Percentiles rank a stretch among this genome's conserved stretches.
Evolutionary conservation across 148 eudicot species (phyloP).

Genomic region (Fagopyrum esculentum): DNA sequence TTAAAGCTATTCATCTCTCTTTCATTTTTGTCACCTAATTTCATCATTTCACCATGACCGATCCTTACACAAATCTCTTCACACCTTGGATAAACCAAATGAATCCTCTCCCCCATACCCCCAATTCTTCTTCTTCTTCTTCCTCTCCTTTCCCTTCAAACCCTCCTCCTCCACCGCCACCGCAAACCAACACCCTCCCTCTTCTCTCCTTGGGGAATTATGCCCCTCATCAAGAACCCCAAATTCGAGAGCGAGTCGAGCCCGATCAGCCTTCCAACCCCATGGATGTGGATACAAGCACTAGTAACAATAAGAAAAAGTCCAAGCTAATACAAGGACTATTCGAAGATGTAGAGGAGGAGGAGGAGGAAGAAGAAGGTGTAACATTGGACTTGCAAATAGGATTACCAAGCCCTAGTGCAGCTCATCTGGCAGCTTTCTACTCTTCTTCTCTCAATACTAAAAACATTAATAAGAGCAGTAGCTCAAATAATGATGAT

Average conservation of each 20-base stretch:
- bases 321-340: neutral
- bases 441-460: slow-evolving; percentile 19
- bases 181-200: slow-evolving; percentile 25
- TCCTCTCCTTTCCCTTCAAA: slow-evolving; percentile 17
- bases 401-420: slow-evolving; percentile 93
- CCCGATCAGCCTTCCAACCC: neutral
- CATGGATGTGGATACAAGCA: neutral
- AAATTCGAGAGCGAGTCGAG: neutral
- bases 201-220: slow-evolving; percentile 33
- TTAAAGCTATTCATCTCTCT: slow-evolving; percentile 6
- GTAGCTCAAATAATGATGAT: neutral
- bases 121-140: neutral
- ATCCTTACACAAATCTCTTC: slow-evolving; percentile 48
- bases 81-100: slow-evolving; percentile 36
- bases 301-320: neutral
- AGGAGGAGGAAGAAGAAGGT: slow-evolving; percentile 27
- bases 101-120: slow-evolving; percentile 25
- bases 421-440: slow-evolving; percentile 51
- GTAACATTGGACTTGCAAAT: slow-evolving; percentile 74
- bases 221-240: slow-evolving; percentile 17
- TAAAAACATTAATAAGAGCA: neutral
- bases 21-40: neutral
- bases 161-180: slow-evolving; percentile 15
- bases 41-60: slow-evolving; percentile 39
- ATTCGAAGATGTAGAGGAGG: neutral